Conservation (phyloP, 257 asterid genomes). For the Rauvolfia tetraphylla region DNA sequence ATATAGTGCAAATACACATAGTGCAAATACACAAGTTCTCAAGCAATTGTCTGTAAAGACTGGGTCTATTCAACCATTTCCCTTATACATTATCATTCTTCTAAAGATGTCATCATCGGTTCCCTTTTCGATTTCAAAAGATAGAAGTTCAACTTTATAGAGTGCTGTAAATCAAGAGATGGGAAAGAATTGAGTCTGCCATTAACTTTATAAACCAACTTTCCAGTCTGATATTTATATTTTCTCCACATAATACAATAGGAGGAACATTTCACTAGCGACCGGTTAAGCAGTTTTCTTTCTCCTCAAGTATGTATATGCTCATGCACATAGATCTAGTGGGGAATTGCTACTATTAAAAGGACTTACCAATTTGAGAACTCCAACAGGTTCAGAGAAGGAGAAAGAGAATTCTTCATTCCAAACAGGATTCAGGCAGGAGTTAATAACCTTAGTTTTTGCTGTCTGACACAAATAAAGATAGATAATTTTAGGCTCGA, state of each 20-base stretch:
- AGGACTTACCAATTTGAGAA: slow-evolving; percentile 35
- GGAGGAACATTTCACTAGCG: neutral
- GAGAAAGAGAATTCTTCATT: slow-evolving; percentile 47
- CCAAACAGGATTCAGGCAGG: slow-evolving; percentile 52
- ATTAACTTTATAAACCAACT: neutral
- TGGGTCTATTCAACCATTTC: too few relatives aligned
- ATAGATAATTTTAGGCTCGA: neutral
- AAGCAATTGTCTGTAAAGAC: too few relatives aligned
- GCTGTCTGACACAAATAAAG: slow-evolving; percentile 30
- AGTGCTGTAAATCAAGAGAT: neutral
- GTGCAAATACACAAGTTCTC: too few relatives aligned
- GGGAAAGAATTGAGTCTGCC: neutral
- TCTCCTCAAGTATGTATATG: neutral
- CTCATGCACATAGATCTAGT: neutral
- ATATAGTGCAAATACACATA: too few relatives aligned
- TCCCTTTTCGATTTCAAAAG: too few relatives aligned
- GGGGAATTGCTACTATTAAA: neutral
- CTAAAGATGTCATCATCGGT: neutral
- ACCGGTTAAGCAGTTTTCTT: neutral
- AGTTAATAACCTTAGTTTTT: slow-evolving; percentile 42
- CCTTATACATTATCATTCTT: neutral
- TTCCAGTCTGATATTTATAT: neutral
- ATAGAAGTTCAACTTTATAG: neutral
- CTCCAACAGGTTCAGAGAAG: slow-evolving; percentile 33
- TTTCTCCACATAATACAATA: neutral